Base-by-base conservation (phyloP, 108 stramenopile genomes). In the Cyclotella atomus region DNA sequence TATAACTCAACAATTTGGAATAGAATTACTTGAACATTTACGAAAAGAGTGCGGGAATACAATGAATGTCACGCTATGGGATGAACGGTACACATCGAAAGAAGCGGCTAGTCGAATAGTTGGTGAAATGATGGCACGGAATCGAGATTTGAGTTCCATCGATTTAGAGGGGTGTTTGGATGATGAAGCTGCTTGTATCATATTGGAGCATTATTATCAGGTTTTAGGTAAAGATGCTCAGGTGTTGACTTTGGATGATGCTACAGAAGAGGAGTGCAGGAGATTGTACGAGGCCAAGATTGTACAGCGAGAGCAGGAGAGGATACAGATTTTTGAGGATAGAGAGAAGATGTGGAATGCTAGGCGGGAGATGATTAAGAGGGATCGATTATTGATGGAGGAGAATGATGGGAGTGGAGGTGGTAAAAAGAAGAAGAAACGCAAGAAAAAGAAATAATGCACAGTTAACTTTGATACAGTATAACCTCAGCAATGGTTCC, bases 41-140 rank as follows among this genome's bases (percentile, higher is more conserved):
- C 56, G 80, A 0, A 35, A 27, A 59, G 49, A 67, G 35, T 76
- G 74, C 41, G 80, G 75, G 46, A 50, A 38, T 1, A 23, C 21
- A 5, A 66, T 87, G 28, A 69, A 85, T 24, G 78, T 95, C 16
- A 78, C 69, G 12, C 32, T 95, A 46, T 95, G 83, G 79, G 93
- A 95, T 81, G 93, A 95, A 66, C 84, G 93, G 30, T 95, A 95
- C 49, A 95, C 89, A 10, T 79, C 81, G 33, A 91, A 91, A 62
- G 90, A 88, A 75, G 93, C 93, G 10, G 87, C 85, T 14, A 82
- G 89, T 34, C 59, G 87, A 16, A 80, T 86, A 5, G 75, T 56
- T 16, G 64, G 70, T 16, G 76, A 85, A 54, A 53, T 61, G 49
- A 83, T 85, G 27, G 62, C 66, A 21, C 54, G 75, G 23, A 71